Conservation (phyloP, 345 rosid genomes). For the Eutrema japonicum region DNA sequence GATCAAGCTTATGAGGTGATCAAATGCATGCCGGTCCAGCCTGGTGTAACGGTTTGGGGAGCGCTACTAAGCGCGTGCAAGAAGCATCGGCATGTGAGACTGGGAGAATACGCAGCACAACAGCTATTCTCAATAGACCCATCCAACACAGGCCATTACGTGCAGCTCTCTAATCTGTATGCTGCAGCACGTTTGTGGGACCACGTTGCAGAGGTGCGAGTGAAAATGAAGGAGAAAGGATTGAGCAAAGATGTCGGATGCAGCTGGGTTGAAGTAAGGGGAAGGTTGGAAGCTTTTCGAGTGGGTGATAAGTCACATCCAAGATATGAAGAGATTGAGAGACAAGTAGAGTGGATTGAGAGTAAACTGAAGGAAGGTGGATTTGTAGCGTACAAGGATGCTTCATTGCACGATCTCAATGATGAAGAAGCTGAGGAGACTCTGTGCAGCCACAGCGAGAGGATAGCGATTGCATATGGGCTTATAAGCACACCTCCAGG, state of each 20-base stretch:
- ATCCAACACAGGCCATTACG: slow-evolving; percentile 63
- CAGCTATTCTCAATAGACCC: slow-evolving; percentile 64
- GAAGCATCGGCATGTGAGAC: slow-evolving; percentile 57
- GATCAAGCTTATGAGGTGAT: slow-evolving; percentile 63
- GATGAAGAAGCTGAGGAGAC: slow-evolving; percentile 65
- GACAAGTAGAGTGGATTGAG: slow-evolving; percentile 55
- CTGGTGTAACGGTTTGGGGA: slow-evolving; percentile 68
- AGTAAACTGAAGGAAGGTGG: slow-evolving; percentile 62
- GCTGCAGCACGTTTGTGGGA: slow-evolving; percentile 69
- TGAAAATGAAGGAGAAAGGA: slow-evolving; percentile 66
- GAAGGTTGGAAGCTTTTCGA: slow-evolving; percentile 58
- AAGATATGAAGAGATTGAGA: slow-evolving; percentile 50
- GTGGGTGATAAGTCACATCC: slow-evolving; percentile 72
- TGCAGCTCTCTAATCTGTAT: slow-evolving; percentile 78
- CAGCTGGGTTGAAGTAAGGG: slow-evolving; percentile 63
- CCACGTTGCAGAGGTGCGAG: slow-evolving; percentile 54
- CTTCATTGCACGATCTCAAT: slow-evolving; percentile 63
- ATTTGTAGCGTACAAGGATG: slow-evolving; percentile 53
- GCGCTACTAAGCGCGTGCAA: slow-evolving; percentile 73
- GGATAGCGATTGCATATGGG: slow-evolving; percentile 71
- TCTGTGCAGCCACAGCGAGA: slow-evolving; percentile 72
- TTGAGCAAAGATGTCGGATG: slow-evolving; percentile 62
- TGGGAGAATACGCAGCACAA: slow-evolving; percentile 73
- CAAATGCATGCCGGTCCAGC: slow-evolving; percentile 63
- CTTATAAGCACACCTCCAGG: slow-evolving; percentile 62